Conservation (phyloP, 106 monocot genomes). For the Iris macrosiphon region DNA sequence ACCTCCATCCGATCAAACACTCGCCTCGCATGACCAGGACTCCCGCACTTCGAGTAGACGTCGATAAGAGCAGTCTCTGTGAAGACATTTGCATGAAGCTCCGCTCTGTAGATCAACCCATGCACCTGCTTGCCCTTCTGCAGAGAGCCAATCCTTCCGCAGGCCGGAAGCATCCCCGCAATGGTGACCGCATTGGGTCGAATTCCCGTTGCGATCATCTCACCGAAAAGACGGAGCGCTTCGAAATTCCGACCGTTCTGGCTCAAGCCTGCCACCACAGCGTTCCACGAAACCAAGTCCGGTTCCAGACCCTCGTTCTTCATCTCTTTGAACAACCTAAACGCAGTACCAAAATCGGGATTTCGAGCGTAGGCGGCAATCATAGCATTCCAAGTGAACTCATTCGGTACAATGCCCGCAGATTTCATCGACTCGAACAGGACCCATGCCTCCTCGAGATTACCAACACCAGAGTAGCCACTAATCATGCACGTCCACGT, state of each 20-base stretch:
- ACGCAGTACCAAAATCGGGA: constrained; percentile 41
- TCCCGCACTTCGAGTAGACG: neutral
- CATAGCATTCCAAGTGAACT: constrained; percentile 51
- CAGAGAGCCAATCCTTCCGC: too few relatives aligned
- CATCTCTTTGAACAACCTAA: constrained; percentile 38
- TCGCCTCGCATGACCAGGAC: neutral
- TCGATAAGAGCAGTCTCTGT: neutral
- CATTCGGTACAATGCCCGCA: constrained; percentile 25
- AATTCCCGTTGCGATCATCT: constrained; percentile 30
- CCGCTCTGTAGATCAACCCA: neutral
- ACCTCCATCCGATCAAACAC: constrained; percentile 1
- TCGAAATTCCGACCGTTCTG: constrained; percentile 54
- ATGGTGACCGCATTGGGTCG: constrained; percentile 54
- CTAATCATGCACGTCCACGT: constrained; percentile 76
- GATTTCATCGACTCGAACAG: constrained; percentile 53
- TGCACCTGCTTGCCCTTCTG: too few relatives aligned
- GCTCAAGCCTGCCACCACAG: constrained; percentile 57
- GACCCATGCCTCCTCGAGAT: constrained; percentile 46
- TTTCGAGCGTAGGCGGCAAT: constrained; percentile 72
- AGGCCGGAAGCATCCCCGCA: constrained; percentile 53
- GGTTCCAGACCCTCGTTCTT: too few relatives aligned
- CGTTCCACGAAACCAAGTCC: constrained; percentile 77
- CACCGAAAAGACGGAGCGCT: constrained; percentile 40
- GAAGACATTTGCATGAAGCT: neutral
- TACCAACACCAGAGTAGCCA: constrained; percentile 43